phyloP scores from a whole-genome alignment of 2,329 filamentous ascomycete genomes.

The Teratosphaeria nubilosa region DNA sequence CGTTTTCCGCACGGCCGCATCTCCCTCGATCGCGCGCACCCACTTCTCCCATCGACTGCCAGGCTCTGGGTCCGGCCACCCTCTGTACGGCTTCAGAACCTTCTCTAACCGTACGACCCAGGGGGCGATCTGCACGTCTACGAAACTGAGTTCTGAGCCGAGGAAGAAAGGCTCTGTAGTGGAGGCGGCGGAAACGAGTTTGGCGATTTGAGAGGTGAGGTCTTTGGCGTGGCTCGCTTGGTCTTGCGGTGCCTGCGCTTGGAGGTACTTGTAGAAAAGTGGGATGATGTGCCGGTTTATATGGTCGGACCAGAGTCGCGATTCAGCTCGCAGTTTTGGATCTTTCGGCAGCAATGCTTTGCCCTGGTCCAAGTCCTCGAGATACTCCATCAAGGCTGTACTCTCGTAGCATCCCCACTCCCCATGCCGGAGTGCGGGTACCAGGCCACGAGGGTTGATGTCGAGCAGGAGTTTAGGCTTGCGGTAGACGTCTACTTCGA shows the following conservation, averaged over 20 bases:
- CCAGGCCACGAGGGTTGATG: conserved; percentile 63
- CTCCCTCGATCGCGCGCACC: conserved; percentile 58
- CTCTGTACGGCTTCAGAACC: conserved; percentile 54
- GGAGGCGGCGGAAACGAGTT: conserved; percentile 48
- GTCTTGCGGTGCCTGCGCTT: conserved; percentile 50
- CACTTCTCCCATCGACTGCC: conserved; percentile 58
- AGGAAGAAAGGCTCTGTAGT: conserved; percentile 59
- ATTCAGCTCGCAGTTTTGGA: conserved; percentile 60
- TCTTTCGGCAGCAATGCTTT: conserved; percentile 55
- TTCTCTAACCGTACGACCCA: conserved; percentile 61
- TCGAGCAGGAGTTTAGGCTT: conserved; percentile 62
- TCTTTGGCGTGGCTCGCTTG: conserved; percentile 51
- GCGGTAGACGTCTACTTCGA: conserved; percentile 72
- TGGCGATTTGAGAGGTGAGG: conserved; percentile 56
- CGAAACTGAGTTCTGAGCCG: conserved; percentile 48
- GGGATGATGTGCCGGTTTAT: conserved; percentile 70
- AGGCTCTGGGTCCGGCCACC: conserved; percentile 54
- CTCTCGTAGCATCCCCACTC: conserved; percentile 79
- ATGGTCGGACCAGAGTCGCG: conserved; percentile 71
- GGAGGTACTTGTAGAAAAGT: conserved; percentile 63
- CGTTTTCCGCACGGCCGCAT: conserved; percentile 55
- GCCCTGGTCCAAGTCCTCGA: conserved; percentile 61
- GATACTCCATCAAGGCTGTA: conserved; percentile 74
- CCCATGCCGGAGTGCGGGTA: conserved; percentile 67
- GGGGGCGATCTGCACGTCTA: conserved; percentile 66